Evolutionary conservation across 305 asterid species (phyloP).

Genomic region (Solanum hybrid): DNA sequence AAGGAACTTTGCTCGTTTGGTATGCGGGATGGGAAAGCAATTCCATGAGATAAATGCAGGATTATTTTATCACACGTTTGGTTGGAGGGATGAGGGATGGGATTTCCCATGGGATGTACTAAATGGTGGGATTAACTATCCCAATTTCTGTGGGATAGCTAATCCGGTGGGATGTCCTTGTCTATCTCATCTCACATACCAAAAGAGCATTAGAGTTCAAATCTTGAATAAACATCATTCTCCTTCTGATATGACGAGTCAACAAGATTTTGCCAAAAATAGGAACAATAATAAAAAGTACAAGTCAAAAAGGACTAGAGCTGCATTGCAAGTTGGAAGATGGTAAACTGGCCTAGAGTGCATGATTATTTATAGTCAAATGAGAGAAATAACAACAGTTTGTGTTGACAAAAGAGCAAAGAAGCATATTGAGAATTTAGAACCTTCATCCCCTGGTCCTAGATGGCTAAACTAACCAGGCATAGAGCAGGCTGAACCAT

Average conservation of each 20-base stretch:
- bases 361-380: not conserved
- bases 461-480: not conserved
- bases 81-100: not conserved
- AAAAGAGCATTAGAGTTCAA: not conserved
- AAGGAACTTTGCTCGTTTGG: not conserved
- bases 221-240: not conserved
- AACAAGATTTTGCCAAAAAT: not conserved
- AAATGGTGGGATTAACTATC: not conserved
- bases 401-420: not conserved
- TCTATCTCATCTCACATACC: not conserved
- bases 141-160: not conserved
- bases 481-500: not conserved
- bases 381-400: not conserved
- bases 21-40: not conserved
- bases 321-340: not conserved
- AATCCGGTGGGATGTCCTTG: not conserved
- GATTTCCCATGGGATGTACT: not conserved
- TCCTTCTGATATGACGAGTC: not conserved
- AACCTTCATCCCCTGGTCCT: not conserved
- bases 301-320: not conserved
- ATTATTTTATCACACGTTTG: not conserved
- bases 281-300: not conserved
- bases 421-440: not conserved
- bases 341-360: not conserved
- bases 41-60: not conserved